Evolutionary conservation across 1,284 basidiomycete species (phyloP).

Genomic region (Hortiboletus rubellus): DNA sequence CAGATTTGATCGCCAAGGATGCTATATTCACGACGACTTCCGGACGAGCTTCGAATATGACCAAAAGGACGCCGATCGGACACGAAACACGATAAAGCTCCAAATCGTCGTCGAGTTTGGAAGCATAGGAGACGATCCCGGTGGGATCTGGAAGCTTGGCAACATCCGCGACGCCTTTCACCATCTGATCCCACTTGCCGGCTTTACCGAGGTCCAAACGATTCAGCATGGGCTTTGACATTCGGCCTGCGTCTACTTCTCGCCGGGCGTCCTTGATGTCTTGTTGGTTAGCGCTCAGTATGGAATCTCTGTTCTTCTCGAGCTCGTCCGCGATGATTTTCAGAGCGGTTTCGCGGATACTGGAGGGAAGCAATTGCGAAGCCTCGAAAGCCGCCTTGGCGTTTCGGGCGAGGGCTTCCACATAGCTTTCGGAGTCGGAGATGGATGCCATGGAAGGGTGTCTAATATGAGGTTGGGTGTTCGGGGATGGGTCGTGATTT

Average conservation of each 20-base stretch:
- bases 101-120: slow-evolving; percentile 80
- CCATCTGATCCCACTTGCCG: slow-evolving; percentile 94
- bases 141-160: slow-evolving; percentile 85
- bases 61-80: slow-evolving; percentile 94
- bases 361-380: slow-evolving; percentile 74
- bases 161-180: slow-evolving; percentile 89
- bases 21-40: slow-evolving; percentile 99
- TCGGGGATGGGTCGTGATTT: too few species aligned
- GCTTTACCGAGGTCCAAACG: slow-evolving; percentile 83
- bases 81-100: slow-evolving; percentile 95
- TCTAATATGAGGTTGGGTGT: neutral
- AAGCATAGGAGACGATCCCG: slow-evolving; percentile 86
- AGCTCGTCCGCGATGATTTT: slow-evolving; percentile 69
- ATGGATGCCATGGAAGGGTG: slow-evolving; percentile 12
- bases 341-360: slow-evolving; percentile 72
- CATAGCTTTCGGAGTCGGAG: slow-evolving; percentile 14
- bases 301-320: slow-evolving; percentile 58
- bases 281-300: slow-evolving; percentile 76
- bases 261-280: slow-evolving; percentile 81
- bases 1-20: slow-evolving; percentile 93
- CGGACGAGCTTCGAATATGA: slow-evolving; percentile 97
- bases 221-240: slow-evolving; percentile 80
- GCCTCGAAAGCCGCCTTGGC: slow-evolving; percentile 84
- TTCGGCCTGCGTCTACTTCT: slow-evolving; percentile 80
- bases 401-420: slow-evolving; percentile 59